Conservation (phyloP, 805 yeast species). For the Monosporozyma servazzii region DNA sequence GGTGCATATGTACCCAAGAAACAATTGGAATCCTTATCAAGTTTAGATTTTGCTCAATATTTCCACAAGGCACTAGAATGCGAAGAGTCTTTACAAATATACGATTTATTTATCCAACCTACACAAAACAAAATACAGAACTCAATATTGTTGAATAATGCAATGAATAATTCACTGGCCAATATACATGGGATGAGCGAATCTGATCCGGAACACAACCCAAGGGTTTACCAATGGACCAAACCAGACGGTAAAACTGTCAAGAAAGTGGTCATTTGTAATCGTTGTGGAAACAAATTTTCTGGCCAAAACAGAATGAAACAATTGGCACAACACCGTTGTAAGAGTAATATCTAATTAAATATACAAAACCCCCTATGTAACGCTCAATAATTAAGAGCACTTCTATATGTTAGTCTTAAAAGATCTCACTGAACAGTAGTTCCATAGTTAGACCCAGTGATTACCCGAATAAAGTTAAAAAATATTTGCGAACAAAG, state of each 20-base stretch:
- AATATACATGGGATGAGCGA: neutral
- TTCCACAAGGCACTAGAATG: constrained; percentile 25
- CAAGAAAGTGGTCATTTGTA: constrained; percentile 22
- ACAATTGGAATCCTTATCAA: constrained; percentile 26
- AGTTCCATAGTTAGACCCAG: neutral
- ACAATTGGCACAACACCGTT: constrained; percentile 14
- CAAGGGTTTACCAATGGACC: constrained; percentile 2
- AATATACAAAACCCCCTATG: neutral
- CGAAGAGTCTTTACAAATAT: constrained; percentile 21
- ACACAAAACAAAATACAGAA: constrained; percentile 2
- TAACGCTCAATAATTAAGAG: too few relatives aligned
- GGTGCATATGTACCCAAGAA: constrained; percentile 29
- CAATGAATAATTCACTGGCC: neutral
- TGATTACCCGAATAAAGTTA: neutral
- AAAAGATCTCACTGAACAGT: too few relatives aligned
- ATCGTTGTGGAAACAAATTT: constrained; percentile 19
- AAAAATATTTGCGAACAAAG: neutral
- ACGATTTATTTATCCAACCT: constrained; percentile 13
- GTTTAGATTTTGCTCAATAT: constrained; percentile 28
- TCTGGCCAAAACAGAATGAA: constrained; percentile 19
- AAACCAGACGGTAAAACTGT: constrained; percentile 10
- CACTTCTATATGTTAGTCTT: too few relatives aligned
- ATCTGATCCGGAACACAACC: constrained; percentile 1
- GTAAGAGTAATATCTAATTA: constrained; percentile 4
- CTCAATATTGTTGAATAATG: neutral